phyloP scores from a whole-genome alignment of 169 alveolate genomes.

The Eimeria brunetti region DNA sequence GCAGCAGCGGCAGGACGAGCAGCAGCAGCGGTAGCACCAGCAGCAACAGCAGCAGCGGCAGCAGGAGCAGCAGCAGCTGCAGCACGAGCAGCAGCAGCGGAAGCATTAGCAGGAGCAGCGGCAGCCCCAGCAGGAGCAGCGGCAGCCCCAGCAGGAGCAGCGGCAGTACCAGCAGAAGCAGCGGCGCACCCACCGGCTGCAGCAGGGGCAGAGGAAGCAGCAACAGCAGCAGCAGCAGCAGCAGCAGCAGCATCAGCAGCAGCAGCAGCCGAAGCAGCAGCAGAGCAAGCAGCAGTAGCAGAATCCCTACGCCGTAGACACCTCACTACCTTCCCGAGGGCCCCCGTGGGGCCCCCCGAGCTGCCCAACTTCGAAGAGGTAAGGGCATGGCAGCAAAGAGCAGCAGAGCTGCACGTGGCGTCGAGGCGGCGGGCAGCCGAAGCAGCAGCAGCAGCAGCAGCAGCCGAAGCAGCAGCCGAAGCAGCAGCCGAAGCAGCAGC shows the following conservation, averaged over 20 bases:
- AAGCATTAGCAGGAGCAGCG: conserved; percentile 23
- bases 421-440: conserved; percentile 1
- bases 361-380: not conserved
- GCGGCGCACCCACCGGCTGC: conserved; percentile 11
- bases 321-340: not conserved
- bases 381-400: conserved; percentile 14
- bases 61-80: not conserved
- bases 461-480: conserved; percentile 39
- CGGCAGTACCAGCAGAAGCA: not conserved
- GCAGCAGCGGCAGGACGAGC: too few relatives aligned
- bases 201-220: not conserved
- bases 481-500: conserved; percentile 44
- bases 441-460: conserved; percentile 61
- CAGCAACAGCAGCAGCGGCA: not conserved
- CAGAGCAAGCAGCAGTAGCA: too few relatives aligned
- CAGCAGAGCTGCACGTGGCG: too few relatives aligned
- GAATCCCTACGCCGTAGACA: conserved; percentile 11
- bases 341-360: conserved; percentile 9
- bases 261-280: conserved; percentile 7
- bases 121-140: not conserved
- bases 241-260: not conserved
- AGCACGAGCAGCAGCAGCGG: conserved; percentile 31
- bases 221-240: not conserved
- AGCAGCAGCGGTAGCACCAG: not conserved
- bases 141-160: not conserved